Evolutionary conservation across 2,329 filamentous ascomycete species (phyloP), one percentile per base, ranked within the genome.

Genomic region (Trichoderma hamatum): DNA sequence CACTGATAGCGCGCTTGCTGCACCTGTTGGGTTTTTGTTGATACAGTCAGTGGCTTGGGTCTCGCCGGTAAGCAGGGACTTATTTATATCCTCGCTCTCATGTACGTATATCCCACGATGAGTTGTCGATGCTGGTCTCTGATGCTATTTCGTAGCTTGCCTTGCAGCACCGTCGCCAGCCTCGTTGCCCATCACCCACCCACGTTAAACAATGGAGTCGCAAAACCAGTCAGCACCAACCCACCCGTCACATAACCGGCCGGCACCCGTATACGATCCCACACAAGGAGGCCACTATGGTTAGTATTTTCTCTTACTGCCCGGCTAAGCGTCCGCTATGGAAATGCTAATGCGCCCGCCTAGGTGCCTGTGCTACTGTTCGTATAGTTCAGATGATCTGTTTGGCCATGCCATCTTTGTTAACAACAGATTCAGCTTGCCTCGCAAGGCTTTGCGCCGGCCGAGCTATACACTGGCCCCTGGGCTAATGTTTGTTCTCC

Each of bases 381-480:
- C 62, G 75, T 77, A 30, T 32, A 34, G 14, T 49, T 24, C n/a
- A 11, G n/a, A 28, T 43, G 19, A 19, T 19, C 26, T 52, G 24
- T 49, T 56, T 28, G 51, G 39, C 52, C 58, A 13, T 36, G 60
- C 49, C 46, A 32, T 24, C 43, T 16, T 65, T 54, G 39, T 70
- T 84, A 76, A 78, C 72, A 21, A 36, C 19, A 26, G 24, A n/a
- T 71, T 28, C 80, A 96, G 92, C 90, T 97, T 74, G 93, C 94
- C 60, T 89, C 90, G 55, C 90, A 93, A 82, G 94, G 94, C 69
- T 96, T 93, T 80, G 93, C 93, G 58, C 94, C 94, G n/a, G 90
- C 93, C 56, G 94, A 97, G 80, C 88, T 97, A 69, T 98, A 97
- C 81, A 95, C 93, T 1, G 94, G 94, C 19, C 91, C 93, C 71